Evolutionary conservation across 495 filamentous ascomycete species (phyloP).

Genomic region (Penicillium waksmanii): DNA sequence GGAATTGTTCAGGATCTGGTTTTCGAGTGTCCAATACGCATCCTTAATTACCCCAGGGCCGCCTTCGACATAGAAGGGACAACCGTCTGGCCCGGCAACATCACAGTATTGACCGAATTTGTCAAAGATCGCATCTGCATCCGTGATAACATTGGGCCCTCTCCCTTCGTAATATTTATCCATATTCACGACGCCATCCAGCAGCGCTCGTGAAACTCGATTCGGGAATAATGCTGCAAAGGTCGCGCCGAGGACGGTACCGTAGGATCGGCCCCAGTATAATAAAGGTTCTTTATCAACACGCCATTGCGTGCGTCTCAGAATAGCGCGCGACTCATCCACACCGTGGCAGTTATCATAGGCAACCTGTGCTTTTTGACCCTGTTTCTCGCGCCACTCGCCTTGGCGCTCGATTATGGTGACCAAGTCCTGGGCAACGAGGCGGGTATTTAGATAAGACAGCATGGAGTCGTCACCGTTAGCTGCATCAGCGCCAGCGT

Average conservation of each 20-base stretch:
- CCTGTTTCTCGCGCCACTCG: conserved; percentile 46
- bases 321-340: conserved; percentile 32
- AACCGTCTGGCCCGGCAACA: conserved; percentile 40
- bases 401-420: conserved; percentile 55
- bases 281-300: conserved; percentile 52
- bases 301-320: conserved; percentile 34
- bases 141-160: conserved; percentile 48
- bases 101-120: conserved; percentile 54
- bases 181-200: conserved; percentile 60
- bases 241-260: conserved; percentile 63
- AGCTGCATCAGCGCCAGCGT: conserved; percentile 23
- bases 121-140: conserved; percentile 54
- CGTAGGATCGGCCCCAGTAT: conserved; percentile 72
- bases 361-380: conserved; percentile 29
- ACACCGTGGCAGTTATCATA: conserved; percentile 35
- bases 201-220: conserved; percentile 49
- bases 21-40: conserved; percentile 45
- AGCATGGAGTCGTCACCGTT: conserved; percentile 42
- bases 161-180: conserved; percentile 45
- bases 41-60: conserved; percentile 43
- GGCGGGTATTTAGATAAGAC: conserved; percentile 50
- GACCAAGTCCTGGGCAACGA: conserved; percentile 54
- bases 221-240: conserved; percentile 59
- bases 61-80: conserved; percentile 46
- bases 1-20: conserved; percentile 46